These are phyloP conservation scores for Aspergillus panamensis DNA, from an alignment of 495 filamentous ascomycete genomes.

Conservation along the genomic window DNA sequence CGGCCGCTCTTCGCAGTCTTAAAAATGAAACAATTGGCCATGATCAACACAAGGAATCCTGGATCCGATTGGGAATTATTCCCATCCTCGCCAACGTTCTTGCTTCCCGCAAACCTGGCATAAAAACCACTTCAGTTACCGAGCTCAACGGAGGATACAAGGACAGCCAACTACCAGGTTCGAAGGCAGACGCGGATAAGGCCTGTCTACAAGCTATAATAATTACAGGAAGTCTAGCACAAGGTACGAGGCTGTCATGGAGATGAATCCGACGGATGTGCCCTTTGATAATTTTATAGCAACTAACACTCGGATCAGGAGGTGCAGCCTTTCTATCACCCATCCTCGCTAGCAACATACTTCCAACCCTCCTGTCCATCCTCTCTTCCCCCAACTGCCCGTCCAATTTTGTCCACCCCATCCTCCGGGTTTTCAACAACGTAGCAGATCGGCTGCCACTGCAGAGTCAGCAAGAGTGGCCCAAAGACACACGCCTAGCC, in stretches of 20 bases:
- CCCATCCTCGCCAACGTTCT: conserved; percentile 64
- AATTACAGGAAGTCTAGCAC: conserved; percentile 76
- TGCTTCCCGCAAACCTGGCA: conserved; percentile 28
- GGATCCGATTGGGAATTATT: conserved; percentile 66
- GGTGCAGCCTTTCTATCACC: conserved; percentile 75
- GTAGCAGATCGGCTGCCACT: conserved; percentile 64
- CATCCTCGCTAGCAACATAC: conserved; percentile 59
- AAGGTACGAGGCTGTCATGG: conserved; percentile 53
- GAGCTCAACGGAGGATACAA: conserved; percentile 34
- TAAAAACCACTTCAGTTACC: conserved; percentile 33
- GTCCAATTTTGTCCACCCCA: conserved; percentile 61
- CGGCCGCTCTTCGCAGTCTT: conserved; percentile 61
- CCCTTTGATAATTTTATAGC: neutral
- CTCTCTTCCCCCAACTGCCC: conserved; percentile 64
- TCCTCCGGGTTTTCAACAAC: conserved; percentile 70
- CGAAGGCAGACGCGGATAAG: conserved; percentile 53
- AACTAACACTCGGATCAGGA: conserved; percentile 50
- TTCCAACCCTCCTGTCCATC: conserved; percentile 64
- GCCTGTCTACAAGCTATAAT: conserved; percentile 75
- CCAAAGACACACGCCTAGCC: conserved; percentile 51
- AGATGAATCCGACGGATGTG: neutral
- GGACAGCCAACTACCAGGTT: conserved; percentile 17
- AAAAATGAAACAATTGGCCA: conserved; percentile 92
- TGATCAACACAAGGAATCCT: conserved; percentile 76
- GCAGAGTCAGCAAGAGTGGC: conserved; percentile 41